Conservation (phyloP, 2,329 filamentous ascomycete species). For the Talaromyces islandicus region DNA sequence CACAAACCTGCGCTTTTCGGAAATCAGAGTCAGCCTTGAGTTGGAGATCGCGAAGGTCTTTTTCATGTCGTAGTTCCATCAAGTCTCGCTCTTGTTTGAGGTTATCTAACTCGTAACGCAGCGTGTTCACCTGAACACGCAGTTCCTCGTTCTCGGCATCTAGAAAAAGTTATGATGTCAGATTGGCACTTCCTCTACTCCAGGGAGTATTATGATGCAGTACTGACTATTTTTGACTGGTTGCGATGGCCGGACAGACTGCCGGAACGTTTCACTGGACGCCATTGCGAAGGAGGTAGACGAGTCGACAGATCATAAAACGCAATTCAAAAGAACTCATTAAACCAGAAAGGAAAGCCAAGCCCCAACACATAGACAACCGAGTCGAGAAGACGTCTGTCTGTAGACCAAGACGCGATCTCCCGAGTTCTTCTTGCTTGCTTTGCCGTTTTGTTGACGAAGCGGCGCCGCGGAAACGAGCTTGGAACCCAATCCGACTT, state of each 20-base stretch:
- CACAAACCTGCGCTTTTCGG: slow-evolving; percentile 54
- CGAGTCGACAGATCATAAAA: slow-evolving; percentile 45
- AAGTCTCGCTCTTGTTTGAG: slow-evolving; percentile 84
- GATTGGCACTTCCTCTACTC: not conserved
- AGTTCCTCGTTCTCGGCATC: slow-evolving; percentile 63
- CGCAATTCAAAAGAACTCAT: not conserved
- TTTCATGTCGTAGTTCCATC: slow-evolving; percentile 68
- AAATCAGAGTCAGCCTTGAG: slow-evolving; percentile 81
- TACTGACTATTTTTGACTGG: slow-evolving; percentile 33
- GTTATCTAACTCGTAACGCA: slow-evolving; percentile 82
- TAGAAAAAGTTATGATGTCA: slow-evolving; percentile 11
- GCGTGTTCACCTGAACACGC: slow-evolving; percentile 79
- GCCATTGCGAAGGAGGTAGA: slow-evolving; percentile 37
- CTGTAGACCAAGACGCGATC: not conserved
- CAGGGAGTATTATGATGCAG: not conserved
- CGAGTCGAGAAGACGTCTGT: not conserved
- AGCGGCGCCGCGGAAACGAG: slow-evolving; percentile 8
- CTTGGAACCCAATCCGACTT: slow-evolving; percentile 20
- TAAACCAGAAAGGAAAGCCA: not conserved
- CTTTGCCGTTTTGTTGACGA: not conserved
- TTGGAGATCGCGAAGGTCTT: slow-evolving; percentile 74
- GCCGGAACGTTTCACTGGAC: slow-evolving; percentile 29
- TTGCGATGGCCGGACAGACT: slow-evolving; percentile 30
- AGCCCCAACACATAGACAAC: not conserved
- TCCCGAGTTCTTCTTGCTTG: not conserved